Conservation (phyloP, 1,139 yeast genomes). For the Blastobotrys illinoisensis region DNA sequence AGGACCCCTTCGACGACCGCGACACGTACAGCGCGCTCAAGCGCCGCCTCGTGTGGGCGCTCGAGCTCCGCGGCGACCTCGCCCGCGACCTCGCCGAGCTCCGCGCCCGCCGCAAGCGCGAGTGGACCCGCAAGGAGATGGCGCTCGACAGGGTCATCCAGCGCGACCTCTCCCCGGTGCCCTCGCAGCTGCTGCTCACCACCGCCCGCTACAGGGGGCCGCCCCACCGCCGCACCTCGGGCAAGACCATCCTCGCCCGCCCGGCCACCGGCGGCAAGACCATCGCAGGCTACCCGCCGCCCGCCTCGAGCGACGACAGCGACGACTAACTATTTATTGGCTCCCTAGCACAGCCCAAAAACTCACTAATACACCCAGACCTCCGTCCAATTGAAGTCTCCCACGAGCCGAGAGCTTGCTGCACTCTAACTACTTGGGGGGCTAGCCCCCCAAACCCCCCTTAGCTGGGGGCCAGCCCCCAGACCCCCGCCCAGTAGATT, state of each 20-base stretch:
- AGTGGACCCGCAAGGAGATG: constrained; percentile 55
- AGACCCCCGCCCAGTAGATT: too few species aligned
- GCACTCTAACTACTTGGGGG: too few species aligned
- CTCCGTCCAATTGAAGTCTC: too few species aligned
- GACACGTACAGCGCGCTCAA: constrained; percentile 31
- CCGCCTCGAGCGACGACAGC: neutral
- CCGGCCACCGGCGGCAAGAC: neutral
- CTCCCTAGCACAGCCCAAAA: too few species aligned
- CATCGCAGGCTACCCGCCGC: neutral
- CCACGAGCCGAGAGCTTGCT: too few species aligned
- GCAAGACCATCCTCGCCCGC: constrained; percentile 3
- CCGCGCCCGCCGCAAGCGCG: constrained; percentile 38
- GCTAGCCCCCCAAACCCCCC: too few species aligned
- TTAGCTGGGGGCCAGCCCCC: too few species aligned
- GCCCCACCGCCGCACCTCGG: neutral
- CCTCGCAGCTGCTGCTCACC: neutral
- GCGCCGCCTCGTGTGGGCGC: constrained; percentile 42
- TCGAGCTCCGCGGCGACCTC: constrained; percentile 45
- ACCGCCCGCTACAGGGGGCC: neutral
- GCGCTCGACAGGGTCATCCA: constrained; percentile 48
- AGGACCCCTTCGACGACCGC: constrained; percentile 12
- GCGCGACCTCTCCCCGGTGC: constrained; percentile 22
- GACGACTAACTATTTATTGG: constrained; percentile 4
- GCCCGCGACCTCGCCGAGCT: constrained; percentile 39
- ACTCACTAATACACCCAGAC: too few species aligned